Percentiles rank a stretch among this genome's conserved stretches.
Conservation (phyloP, 306 rosid genomes). For the Cicer chorassanicum region DNA sequence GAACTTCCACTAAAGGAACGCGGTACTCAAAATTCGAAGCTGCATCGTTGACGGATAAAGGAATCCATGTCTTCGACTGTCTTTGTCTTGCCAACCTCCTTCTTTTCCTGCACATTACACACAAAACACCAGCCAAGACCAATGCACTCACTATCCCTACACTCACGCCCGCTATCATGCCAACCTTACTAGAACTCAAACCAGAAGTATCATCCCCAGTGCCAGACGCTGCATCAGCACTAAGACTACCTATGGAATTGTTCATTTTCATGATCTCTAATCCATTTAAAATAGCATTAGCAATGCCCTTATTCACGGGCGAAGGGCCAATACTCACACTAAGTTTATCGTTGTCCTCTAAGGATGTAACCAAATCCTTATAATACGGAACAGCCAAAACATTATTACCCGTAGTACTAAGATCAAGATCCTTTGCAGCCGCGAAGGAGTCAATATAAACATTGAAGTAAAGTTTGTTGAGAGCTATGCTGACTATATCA, state of each 20-base stretch:
- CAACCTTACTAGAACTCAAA: slow-evolving; percentile 60
- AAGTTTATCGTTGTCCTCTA: no score
- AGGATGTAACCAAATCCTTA: no score
- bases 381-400: no score
- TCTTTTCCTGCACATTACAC: slow-evolving; percentile 61
- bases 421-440: slow-evolving; percentile 62
- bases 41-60: slow-evolving; percentile 63
- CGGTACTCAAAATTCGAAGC: slow-evolving; percentile 66
- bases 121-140: slow-evolving; percentile 53
- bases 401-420: slow-evolving; percentile 21
- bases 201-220: no score
- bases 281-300: no score
- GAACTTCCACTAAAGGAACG: slow-evolving; percentile 68
- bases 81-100: slow-evolving; percentile 51
- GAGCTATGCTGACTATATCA: slow-evolving; percentile 66
- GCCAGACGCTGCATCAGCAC: no score
- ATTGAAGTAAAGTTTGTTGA: slow-evolving; percentile 70
- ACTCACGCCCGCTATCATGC: slow-evolving; percentile 64
- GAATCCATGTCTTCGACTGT: slow-evolving; percentile 74
- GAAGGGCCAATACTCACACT: no score
- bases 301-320: no score
- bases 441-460: slow-evolving; percentile 60
- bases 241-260: no score
- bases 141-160: slow-evolving; percentile 60
- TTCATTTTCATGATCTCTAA: no score